Evolutionary conservation across 2,329 filamentous ascomycete species (phyloP), one percentile per base, ranked within the genome.

Genomic region (Diaporthe amygdali): DNA sequence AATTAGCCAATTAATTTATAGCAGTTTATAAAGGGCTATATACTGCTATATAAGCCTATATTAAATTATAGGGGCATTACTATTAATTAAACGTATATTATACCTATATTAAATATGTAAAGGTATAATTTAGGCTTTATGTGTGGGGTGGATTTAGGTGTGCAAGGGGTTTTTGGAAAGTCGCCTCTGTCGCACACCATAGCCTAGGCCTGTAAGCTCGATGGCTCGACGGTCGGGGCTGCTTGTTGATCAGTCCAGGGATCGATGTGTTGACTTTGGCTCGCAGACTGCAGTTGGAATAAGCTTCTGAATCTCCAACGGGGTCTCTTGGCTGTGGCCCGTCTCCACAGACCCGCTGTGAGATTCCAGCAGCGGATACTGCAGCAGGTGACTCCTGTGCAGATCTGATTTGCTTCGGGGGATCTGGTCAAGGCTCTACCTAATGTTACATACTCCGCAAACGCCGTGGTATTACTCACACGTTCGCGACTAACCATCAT

Each of bases 221-320:
- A 64, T 64, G 59, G 41, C 22, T 44, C 59, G n/a, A n/a, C n/a
- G n/a, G n/a, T 47, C 32, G n/a, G n/a, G n/a, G n/a, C 44, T 37
- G 44, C 30, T 25, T n/a, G 27, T n/a, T 44, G 59, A 64, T 64
- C 59, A 64, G 30, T 10, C 59, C n/a, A 14, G 2, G 47, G 59
- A 49, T 49, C 41, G 59, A 49, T 14, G 27, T 34, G 27, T 12
- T 34, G 30, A 12, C 17, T 20, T 27, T 9, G 30, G 15, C 32
- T 37, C 20, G 59, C 41, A 25, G 59, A 22, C 44, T 71, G 69
- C 46, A 44, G 69, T 71, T 46, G 41, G 54, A 71, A 68, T 71
- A 71, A 71, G 64, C 69, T 68, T 71, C 69, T 63, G 46, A 34
- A 63, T 68, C 54, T 44, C 44, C 64, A 56, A 55, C 47, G 46